Conservation (phyloP, 352 stramenopile genomes). For the Globisporangium rhizosaccharum region DNA sequence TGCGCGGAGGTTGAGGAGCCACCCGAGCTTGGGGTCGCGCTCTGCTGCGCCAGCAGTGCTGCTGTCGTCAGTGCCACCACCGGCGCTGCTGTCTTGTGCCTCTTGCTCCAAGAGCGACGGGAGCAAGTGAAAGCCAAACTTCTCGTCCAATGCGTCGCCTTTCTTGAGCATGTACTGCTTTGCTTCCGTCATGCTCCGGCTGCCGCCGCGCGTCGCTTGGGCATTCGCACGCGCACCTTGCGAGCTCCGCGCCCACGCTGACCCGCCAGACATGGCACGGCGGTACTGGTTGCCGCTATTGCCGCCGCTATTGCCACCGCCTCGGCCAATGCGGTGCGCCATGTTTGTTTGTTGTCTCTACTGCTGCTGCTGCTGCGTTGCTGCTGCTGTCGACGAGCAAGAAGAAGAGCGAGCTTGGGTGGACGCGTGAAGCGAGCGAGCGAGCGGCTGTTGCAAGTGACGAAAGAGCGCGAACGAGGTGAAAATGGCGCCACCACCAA, state of each 20-base stretch:
- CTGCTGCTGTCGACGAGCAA: not conserved
- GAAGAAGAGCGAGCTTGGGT: no score
- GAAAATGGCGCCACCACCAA: no score
- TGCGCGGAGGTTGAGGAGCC: conserved; percentile 66
- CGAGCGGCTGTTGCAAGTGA: no score
- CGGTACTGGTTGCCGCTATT: conserved; percentile 26
- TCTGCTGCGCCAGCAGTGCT: conserved; percentile 2
- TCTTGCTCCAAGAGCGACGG: conserved; percentile 50
- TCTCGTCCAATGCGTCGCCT: conserved; percentile 64
- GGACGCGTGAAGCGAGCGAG: no score
- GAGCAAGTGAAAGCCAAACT: conserved; percentile 64
- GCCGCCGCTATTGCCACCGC: conserved; percentile 3
- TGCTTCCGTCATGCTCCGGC: conserved; percentile 45
- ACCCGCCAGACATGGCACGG: conserved; percentile 51
- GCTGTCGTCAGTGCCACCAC: no score
- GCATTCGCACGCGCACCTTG: conserved; percentile 70
- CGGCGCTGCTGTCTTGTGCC: conserved; percentile 14
- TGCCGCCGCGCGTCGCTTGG: conserved; percentile 21
- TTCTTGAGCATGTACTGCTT: conserved; percentile 54
- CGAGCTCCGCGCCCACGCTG: conserved; percentile 62
- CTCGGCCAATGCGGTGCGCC: conserved; percentile 9
- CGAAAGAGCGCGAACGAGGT: no score
- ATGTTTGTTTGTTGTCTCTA: not conserved
- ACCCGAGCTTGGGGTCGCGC: conserved; percentile 40
- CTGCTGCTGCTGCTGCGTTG: not conserved